Percentiles rank a stretch among this genome's conserved stretches.
These are phyloP conservation scores for Botryotinia convoluta DNA, from an alignment of 2,329 filamentous ascomycete species.

Conservation along the genomic window DNA sequence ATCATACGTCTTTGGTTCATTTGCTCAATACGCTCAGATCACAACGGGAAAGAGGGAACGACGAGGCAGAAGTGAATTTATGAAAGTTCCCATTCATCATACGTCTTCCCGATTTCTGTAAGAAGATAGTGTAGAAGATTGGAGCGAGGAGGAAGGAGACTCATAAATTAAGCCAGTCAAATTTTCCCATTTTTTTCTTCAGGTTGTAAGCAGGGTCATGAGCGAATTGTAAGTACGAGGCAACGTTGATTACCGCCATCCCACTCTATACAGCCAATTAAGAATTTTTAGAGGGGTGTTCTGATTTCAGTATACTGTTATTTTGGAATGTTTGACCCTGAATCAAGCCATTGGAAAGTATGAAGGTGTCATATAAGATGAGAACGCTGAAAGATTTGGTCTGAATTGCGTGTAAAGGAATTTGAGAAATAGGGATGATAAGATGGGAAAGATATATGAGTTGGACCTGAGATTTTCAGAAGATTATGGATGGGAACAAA, in stretches of 20 bases:
- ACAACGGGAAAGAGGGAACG: not conserved
- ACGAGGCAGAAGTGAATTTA: not conserved
- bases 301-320: not conserved
- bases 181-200: too few relatives aligned
- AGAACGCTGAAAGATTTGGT: not conserved
- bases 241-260: not conserved
- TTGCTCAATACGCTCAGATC: too few relatives aligned
- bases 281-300: not conserved
- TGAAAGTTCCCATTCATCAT: not conserved
- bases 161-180: not conserved
- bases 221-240: not conserved
- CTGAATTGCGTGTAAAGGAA: not conserved
- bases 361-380: not conserved
- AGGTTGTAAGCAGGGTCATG: not conserved
- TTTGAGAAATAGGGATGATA: not conserved
- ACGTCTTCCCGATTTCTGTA: not conserved
- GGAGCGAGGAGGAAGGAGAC: not conserved
- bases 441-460: not conserved
- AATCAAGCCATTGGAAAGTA: not conserved
- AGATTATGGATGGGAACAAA: not conserved
- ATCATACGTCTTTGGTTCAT: too few relatives aligned
- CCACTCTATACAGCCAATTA: not conserved
- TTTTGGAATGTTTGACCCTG: not conserved
- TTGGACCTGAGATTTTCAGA: rapidly evolving
- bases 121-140: not conserved